Evolutionary conservation across 108 stramenopile species (phyloP).

Genomic region (Cyclotella choctawhatcheeana): DNA sequence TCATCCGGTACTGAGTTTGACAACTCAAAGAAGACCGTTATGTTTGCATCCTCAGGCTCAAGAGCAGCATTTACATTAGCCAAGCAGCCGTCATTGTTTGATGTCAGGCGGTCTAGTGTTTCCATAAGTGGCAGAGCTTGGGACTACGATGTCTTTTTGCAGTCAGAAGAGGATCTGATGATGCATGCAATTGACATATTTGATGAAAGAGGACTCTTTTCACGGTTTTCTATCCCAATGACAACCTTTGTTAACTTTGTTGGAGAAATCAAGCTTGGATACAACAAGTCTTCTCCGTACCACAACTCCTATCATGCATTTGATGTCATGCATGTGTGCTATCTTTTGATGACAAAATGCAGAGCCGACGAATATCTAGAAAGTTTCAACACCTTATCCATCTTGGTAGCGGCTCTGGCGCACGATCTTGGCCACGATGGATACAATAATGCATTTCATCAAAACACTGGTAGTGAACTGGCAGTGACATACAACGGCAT

Average conservation of each 20-base stretch:
- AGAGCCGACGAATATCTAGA: constrained; percentile 54
- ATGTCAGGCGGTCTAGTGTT: constrained; percentile 34
- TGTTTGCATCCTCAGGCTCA: neutral
- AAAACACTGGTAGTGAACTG: constrained; percentile 51
- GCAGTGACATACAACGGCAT: constrained; percentile 73
- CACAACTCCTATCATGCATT: constrained; percentile 72
- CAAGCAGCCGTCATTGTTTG: constrained; percentile 33
- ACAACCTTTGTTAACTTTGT: constrained; percentile 52
- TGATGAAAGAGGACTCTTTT: constrained; percentile 52
- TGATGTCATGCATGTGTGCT: constrained; percentile 66
- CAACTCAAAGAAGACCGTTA: constrained; percentile 4
- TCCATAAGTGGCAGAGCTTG: constrained; percentile 44
- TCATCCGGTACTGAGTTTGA: constrained; percentile 21
- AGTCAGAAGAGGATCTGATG: constrained; percentile 47
- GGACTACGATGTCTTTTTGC: constrained; percentile 54
- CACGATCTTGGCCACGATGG: constrained; percentile 83
- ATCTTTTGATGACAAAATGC: constrained; percentile 56
- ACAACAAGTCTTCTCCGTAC: constrained; percentile 52
- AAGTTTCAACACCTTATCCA: constrained; percentile 57
- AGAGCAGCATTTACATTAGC: constrained; percentile 29
- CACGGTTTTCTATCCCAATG: constrained; percentile 56
- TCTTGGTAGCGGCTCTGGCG: constrained; percentile 60
- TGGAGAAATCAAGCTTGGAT: constrained; percentile 43
- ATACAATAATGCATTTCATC: constrained; percentile 63
- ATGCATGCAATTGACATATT: constrained; percentile 55